Evolutionary conservation across 805 yeast species (phyloP).

Genomic region (Starmerella vitae): DNA sequence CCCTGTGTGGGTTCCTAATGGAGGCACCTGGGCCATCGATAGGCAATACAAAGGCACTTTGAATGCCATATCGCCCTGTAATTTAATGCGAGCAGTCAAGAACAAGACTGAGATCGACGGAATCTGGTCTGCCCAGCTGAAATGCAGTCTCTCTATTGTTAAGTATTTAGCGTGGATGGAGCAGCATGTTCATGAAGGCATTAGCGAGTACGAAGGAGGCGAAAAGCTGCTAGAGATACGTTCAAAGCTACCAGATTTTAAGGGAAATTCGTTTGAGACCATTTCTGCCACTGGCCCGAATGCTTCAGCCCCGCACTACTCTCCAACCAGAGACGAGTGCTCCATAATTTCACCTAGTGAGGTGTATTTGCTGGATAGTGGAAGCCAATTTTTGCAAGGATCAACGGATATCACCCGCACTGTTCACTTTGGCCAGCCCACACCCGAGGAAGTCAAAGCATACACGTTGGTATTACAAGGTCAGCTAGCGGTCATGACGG

Average conservation of each 20-base stretch:
- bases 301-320: constrained; percentile 65
- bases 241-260: constrained; percentile 27
- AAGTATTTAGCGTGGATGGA: constrained; percentile 79
- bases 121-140: constrained; percentile 60
- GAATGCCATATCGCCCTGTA: constrained; percentile 45
- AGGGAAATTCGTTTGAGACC: constrained; percentile 58
- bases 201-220: constrained; percentile 47
- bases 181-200: constrained; percentile 34
- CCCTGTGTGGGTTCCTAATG: constrained; percentile 40
- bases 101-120: constrained; percentile 60
- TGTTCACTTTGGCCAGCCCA: constrained; percentile 50
- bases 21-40: constrained; percentile 56
- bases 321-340: constrained; percentile 43
- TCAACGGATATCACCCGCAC: constrained; percentile 95
- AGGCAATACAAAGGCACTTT: constrained; percentile 33
- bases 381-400: constrained; percentile 85
- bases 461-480: constrained; percentile 87
- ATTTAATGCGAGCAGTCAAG: constrained; percentile 59
- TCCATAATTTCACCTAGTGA: constrained; percentile 51
- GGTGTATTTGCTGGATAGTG: constrained; percentile 75
- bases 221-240: constrained; percentile 38
- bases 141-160: constrained; percentile 68
- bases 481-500: constrained; percentile 68
- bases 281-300: constrained; percentile 66
- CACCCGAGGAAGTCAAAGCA: constrained; percentile 43